Evolutionary conservation across 768 basidiomycete genomes (phyloP), one percentile per base, ranked within the genome.

Genomic region (Nidularia sp.): DNA sequence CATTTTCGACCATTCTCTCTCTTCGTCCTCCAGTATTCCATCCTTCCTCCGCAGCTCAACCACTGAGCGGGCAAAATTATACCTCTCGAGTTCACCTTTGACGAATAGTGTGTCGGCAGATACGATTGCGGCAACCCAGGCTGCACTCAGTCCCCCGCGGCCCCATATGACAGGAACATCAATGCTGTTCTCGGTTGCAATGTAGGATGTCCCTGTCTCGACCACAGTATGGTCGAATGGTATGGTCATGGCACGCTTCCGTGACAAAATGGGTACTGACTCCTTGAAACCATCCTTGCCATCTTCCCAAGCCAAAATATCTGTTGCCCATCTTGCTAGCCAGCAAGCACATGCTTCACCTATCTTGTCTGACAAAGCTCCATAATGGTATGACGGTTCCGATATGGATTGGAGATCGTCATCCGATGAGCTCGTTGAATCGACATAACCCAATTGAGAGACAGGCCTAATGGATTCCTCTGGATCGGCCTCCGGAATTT

Each of bases 321-420:
- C 93, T 9, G 70, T 64, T 0, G 85, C 90, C 94, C 94, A 98
- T 43, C 90, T 76, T 1, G 85, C 78, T 13, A 97, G 73, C 93
- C 93, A 98, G 65, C 88, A 91, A 2, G 81, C 80, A 58, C 87
- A 86, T 0, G 91, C 87, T 67, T 96, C 93, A 9, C 94, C 94
- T 51, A 97, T 90, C 71, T 92, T 95, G 68, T 93, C 84, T 0
- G 89, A 89, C 7, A 93, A 76, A n/a, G 82, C 77, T n/a, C 93
- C 94, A 60, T 97, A 96, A 62, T 84, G 78, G 59, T 84, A 88
- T 34, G 70, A 71, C 1, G 78, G 75, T 10, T 62, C 63, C 8
- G 8, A 8, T 2, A 61, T 57, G 18, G 53, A 60, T 15, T 64
- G 56, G 6, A 34, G 35, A 22, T 57, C 60, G 13, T 50, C 53